A percentile compares a stretch with the other conserved stretches of the same genome.
Conservation (phyloP, 805 yeast species). For the Yamadazyma laniorum region DNA sequence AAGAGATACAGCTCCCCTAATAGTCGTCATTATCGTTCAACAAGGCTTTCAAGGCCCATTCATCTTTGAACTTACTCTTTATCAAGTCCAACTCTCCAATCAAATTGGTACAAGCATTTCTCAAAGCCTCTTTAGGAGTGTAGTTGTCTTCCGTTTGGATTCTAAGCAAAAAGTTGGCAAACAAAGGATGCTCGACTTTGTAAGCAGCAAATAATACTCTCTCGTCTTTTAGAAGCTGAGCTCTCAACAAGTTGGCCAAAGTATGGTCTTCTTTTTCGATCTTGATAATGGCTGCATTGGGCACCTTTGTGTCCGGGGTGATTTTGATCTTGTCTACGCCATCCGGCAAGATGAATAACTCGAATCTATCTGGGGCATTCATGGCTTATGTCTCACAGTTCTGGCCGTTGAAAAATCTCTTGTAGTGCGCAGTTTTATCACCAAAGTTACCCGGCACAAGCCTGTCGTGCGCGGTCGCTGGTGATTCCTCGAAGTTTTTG, state of each 20-base stretch:
- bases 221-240: slow-evolving; percentile 81
- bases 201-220: slow-evolving; percentile 96
- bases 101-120: slow-evolving; percentile 81
- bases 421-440: too few relatives aligned
- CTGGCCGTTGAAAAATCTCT: too few relatives aligned
- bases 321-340: slow-evolving; percentile 91
- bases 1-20: slow-evolving; percentile 1
- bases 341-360: slow-evolving; percentile 93
- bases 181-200: slow-evolving; percentile 96
- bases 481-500: slow-evolving; percentile 9
- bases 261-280: slow-evolving; percentile 98
- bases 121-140: slow-evolving; percentile 85
- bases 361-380: slow-evolving; percentile 99
- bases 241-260: slow-evolving; percentile 82
- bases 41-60: slow-evolving; percentile 87
- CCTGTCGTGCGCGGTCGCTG: slow-evolving; percentile 7
- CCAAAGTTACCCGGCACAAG: slow-evolving; percentile 1
- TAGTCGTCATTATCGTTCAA: slow-evolving; percentile 38
- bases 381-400: slow-evolving; percentile 47
- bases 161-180: slow-evolving; percentile 92
- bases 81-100: slow-evolving; percentile 75
- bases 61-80: slow-evolving; percentile 78
- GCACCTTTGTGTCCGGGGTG: slow-evolving; percentile 91
- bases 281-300: slow-evolving; percentile 88
- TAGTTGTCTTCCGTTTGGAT: slow-evolving; percentile 95